Base-by-base conservation (phyloP, 2,329 filamentous ascomycete genomes). In the Neocucurbitaria cava region DNA sequence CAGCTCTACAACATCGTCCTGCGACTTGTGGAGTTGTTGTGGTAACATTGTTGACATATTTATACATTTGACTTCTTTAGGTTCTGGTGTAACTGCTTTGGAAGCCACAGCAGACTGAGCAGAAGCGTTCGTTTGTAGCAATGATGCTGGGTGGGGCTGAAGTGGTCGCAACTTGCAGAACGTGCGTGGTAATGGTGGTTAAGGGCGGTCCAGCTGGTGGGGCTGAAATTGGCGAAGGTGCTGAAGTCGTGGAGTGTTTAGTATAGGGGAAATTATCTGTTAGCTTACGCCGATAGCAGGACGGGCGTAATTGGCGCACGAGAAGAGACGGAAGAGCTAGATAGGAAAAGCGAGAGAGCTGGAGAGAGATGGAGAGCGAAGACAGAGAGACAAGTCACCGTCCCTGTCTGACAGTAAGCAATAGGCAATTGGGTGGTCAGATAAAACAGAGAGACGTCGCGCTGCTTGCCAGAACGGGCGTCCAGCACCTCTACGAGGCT, bases 321-420 rank as follows among this genome's bases (percentile, higher is more conserved):
- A n/a, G n/a, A n/a, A n/a, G n/a, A n/a, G n/a, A n/a, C n/a, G n/a
- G n/a, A n/a, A n/a, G n/a, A n/a, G n/a, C n/a, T n/a, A n/a, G n/a
- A n/a, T n/a, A n/a, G n/a, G n/a, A n/a, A n/a, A n/a, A n/a, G n/a
- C n/a, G n/a, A n/a, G n/a, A n/a, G n/a, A n/a, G n/a, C n/a, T n/a
- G n/a, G n/a, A n/a, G n/a, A n/a, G n/a, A n/a, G n/a, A n/a, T n/a
- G n/a, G n/a, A n/a, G n/a, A n/a, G n/a, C n/a, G n/a, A n/a, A n/a
- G n/a, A 24, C 41, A 43, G 24, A 24, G 13, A 18, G n/a, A 43
- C 23, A 26, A n/a, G 23, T 28, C 5, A n/a, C 15, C 6, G 41
- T 43, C 41, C 41, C 41, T n/a, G 41, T 30, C 41, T 43, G 21
- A 43, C 41, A 24, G 41, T 43, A 43, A 43, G 41, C 41, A 30